Evolutionary conservation across 1,284 basidiomycete species (phyloP), one percentile per base, ranked within the genome.

Genomic region (Cystobasidium sp.): DNA sequence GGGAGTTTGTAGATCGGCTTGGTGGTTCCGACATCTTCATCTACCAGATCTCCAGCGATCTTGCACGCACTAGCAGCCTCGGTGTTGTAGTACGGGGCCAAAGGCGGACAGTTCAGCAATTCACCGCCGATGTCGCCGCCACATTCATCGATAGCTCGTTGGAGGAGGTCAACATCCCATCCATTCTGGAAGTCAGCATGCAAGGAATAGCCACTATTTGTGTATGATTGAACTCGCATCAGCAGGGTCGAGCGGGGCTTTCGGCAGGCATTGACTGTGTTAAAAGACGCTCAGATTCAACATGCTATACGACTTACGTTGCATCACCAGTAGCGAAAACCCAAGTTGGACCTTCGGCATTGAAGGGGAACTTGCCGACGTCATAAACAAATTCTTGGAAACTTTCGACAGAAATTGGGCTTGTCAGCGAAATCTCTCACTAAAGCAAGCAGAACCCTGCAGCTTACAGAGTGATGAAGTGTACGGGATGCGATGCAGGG

Each of bases 281-380:
- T 1, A 18, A 41, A 24, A 24, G 16, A 20, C 31, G 22, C 22
- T 10, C 14, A 22, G 5, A 20, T 52, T 16, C n/a, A n/a, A 44
- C 22, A 31, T 43, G 39, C 37, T 10, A 24, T 24, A 41, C 46
- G 63, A 37, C 39, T n/a, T 44, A 61, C 65, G 81, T 82, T 4
- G 80, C 80, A 71, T 84, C 83, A 56, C 83, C 83, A 73, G 83
- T 83, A 39, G 83, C 79, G 43, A 76, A 80, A 41, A 83, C 82
- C 78, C 72, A 77, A 18, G 70, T 75, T 20, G n/a, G 62, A 8
- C 65, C 63, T 46, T 77, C 75, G 65, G 20, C 44, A 52, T 59
- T 70, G 53, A 22, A 61, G 9, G 55, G 44, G 51, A 55, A 47
- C 31, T 41, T 39, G 20, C 44, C 69, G 20, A 72, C 69, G 18